phyloP scores from a whole-genome alignment of 2,329 filamentous ascomycete species.

The Mycosphaerelloides madeirae region DNA sequence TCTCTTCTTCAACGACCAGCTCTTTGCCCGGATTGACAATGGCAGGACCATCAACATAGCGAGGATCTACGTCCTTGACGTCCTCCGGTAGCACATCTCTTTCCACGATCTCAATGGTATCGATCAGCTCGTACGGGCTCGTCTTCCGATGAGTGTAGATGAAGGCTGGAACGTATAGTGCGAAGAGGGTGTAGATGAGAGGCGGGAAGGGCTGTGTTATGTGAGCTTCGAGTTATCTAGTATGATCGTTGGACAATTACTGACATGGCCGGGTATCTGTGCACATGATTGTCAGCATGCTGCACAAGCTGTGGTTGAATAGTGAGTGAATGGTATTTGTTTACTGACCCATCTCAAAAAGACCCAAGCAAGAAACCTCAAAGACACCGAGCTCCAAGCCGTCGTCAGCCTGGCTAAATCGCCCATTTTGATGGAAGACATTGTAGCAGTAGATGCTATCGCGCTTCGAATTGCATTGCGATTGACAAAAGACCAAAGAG shows the following conservation, averaged over 20 bases:
- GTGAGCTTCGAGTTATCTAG: slow-evolving; percentile 20
- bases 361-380: slow-evolving; percentile 29
- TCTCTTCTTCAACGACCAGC: slow-evolving; percentile 59
- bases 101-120: slow-evolving; percentile 35
- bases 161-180: slow-evolving; percentile 43
- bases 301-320: slow-evolving; percentile 17
- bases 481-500: too few species aligned
- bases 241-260: slow-evolving; percentile 9
- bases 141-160: slow-evolving; percentile 29
- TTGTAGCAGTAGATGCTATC: too few species aligned
- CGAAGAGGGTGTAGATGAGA: slow-evolving; percentile 36
- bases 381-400: slow-evolving; percentile 22
- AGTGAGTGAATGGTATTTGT: slow-evolving; percentile 11
- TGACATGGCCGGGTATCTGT: slow-evolving; percentile 36
- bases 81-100: slow-evolving; percentile 35
- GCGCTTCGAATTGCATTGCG: too few species aligned
- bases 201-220: slow-evolving; percentile 28
- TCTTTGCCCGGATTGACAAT: slow-evolving; percentile 42
- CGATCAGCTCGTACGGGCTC: slow-evolving; percentile 30
- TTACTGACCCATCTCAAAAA: slow-evolving; percentile 35
- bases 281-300: slow-evolving; percentile 9
- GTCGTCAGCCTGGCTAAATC: slow-evolving; percentile 14
- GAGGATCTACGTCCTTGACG: slow-evolving; percentile 16
- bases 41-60: slow-evolving; percentile 28
- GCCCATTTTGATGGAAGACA: too few species aligned